A percentile compares a stretch with the other conserved stretches of the same genome.
Evolutionary conservation across 2,329 filamentous ascomycete genomes (phyloP).

Genomic region (Nothophaeocryptopus gaeumannii): DNA sequence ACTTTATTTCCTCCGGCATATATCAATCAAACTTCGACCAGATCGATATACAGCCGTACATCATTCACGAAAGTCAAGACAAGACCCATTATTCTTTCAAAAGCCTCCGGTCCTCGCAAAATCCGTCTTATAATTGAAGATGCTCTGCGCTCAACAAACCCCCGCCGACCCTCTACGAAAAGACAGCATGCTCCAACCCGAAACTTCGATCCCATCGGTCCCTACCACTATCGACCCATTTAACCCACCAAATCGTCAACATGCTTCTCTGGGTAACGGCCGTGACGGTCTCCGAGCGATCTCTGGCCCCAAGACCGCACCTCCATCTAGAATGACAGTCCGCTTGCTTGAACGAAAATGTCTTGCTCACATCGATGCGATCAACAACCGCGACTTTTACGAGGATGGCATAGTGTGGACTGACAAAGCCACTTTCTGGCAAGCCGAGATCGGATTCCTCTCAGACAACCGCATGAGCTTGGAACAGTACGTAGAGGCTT

Average conservation of each 20-base stretch:
- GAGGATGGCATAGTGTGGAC: slow-evolving; percentile 9
- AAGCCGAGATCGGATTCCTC: slow-evolving; percentile 9
- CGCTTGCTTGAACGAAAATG: slow-evolving; percentile 11
- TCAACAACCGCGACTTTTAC: slow-evolving; percentile 11
- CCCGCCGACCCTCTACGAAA: slow-evolving; percentile 10
- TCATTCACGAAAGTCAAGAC: too few species aligned
- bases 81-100: too few species aligned
- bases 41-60: too few species aligned
- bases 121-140: background rate
- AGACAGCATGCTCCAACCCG: slow-evolving; percentile 6
- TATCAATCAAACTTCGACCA: too few species aligned
- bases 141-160: slow-evolving; percentile 7
- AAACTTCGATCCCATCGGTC: background rate
- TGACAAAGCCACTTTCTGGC: slow-evolving; percentile 6
- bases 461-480: background rate
- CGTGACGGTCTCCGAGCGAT: slow-evolving; percentile 8
- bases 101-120: too few species aligned
- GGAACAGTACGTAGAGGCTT: slow-evolving; percentile 8
- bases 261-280: slow-evolving; percentile 2
- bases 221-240: background rate
- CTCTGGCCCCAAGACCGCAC: background rate
- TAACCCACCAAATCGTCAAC: background rate
- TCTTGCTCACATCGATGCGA: slow-evolving; percentile 7
- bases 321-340: slow-evolving; percentile 5
- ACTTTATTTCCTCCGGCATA: too few species aligned